Percentiles rank a stretch among this genome's conserved stretches.
Conservation (phyloP, 2,329 filamentous ascomycete genomes). For the Fusarium mexicanum region DNA sequence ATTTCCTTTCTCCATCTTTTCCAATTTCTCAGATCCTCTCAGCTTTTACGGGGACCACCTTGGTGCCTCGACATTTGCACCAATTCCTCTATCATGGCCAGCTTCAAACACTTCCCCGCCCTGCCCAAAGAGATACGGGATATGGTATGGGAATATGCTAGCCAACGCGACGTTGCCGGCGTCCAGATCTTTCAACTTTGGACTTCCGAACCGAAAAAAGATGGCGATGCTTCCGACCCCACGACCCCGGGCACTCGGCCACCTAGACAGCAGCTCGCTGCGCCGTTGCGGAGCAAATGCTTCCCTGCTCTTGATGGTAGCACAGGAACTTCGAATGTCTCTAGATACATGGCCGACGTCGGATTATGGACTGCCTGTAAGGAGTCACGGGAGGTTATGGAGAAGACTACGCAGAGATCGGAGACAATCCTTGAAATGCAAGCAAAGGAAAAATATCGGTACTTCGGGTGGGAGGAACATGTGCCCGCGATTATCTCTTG, state of each 20-base stretch:
- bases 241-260: rapidly evolving
- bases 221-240: not conserved
- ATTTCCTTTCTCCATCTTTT: not conserved
- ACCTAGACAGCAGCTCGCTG: rapidly evolving
- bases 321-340: not conserved
- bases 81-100: not conserved
- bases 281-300: not conserved
- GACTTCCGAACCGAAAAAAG: rapidly evolving
- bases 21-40: not conserved
- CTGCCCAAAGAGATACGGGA: slow-evolving; percentile 6
- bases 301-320: not conserved
- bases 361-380: not conserved
- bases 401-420: rapidly evolving
- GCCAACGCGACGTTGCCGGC: not conserved
- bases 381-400: not conserved
- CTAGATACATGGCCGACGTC: not conserved
- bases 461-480: not conserved
- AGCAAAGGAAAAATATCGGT: not conserved
- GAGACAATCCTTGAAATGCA: not conserved
- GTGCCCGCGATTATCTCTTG: not conserved
- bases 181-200: slow-evolving; percentile 2
- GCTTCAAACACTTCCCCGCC: not conserved
- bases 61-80: rapidly evolving
- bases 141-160: not conserved
- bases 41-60: not conserved